Conservation (phyloP, 2,329 filamentous ascomycete species). For the Ophiostoma perfectum region DNA sequence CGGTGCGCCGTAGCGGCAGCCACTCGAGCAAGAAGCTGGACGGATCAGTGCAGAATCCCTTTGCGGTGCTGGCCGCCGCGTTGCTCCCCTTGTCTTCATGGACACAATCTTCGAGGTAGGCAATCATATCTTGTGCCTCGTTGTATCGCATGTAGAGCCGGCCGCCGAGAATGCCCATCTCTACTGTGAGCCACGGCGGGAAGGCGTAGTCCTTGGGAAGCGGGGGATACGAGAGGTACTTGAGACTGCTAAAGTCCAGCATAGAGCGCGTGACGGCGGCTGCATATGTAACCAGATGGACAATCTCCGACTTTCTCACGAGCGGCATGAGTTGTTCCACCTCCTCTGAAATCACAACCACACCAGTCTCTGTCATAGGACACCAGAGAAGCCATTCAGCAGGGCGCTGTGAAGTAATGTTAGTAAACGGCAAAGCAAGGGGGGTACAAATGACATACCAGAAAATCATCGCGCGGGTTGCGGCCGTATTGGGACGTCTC, state of each 20-base stretch:
- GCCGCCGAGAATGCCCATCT: conserved; percentile 57
- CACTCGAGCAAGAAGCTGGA: conserved; percentile 52
- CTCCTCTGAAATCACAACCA: conserved; percentile 60
- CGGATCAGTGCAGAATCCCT: conserved; percentile 32
- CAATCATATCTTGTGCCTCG: conserved; percentile 39
- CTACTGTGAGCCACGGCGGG: conserved; percentile 50
- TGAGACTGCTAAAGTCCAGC: conserved; percentile 51
- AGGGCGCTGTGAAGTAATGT: conserved; percentile 31
- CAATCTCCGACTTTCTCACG: conserved; percentile 30
- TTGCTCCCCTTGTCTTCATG: conserved; percentile 16
- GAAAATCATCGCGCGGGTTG: conserved; percentile 32
- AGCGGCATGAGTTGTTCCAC: conserved; percentile 49
- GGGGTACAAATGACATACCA: conserved; percentile 23
- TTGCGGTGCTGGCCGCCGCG: too few relatives aligned
- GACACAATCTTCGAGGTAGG: conserved; percentile 33
- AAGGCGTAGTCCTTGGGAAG: conserved; percentile 38
- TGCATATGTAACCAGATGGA: conserved; percentile 46
- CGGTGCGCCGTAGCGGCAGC: conserved; percentile 49
- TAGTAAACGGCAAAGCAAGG: neutral
- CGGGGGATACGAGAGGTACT: conserved; percentile 48
- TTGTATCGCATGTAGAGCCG: conserved; percentile 53
- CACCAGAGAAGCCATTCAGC: conserved; percentile 61
- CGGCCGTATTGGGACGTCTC: conserved; percentile 28
- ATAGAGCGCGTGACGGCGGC: conserved; percentile 57
- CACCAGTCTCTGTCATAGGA: conserved; percentile 39